Base-by-base conservation (phyloP, 208 protist genomes). In the Acanthamoeba healyi region DNA sequence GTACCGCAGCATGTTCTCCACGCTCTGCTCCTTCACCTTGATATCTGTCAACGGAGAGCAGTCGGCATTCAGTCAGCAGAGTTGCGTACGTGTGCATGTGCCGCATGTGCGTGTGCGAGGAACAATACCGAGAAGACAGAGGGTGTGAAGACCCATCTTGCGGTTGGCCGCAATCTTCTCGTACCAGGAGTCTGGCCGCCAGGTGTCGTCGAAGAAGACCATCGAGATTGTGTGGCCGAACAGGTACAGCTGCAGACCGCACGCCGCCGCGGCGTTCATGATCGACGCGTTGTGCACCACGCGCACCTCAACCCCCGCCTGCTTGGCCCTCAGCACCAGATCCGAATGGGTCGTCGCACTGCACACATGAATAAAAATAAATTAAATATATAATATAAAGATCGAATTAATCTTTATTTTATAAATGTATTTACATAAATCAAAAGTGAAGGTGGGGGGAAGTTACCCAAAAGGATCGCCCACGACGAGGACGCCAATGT, bases 281-380 rank as follows among this genome's bases (percentile, higher is more conserved):
- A 99, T 99, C 0, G 98, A 99, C 6, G 99, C 99, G 96, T 99
- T 99, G 96, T 99, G 99, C n/a, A 99, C 97, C 4, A 98, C 98
- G 19, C 98, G 77, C 40, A 97, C 97, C 24, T 89, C 51, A 49
- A 99, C 98, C 14, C 95, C 94, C 90, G 96, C 61, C 88, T 99
- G 95, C 49, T 98, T 94, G 29, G 99, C 99, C 19, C 99, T 96
- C 32, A 99, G 94, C 17, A 99, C 96, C 44, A 99, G 97, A 95
- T 99, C 99, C 0, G 98, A 98, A 94, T 99, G 99, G 3, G 99
- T 99, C 0, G 99, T 99, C 0, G 99, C 99, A 15, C 98, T 98
- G 92, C 5, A 51, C 17, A 29, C 22, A n/a, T 51, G 15, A 3
- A n/a, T 24, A 93, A 91, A 24, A 49, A 17, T 42, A 19, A 51